Evolutionary conservation across 2,329 filamentous ascomycete genomes (phyloP).

Genomic region (Fusarium tricinctum): DNA sequence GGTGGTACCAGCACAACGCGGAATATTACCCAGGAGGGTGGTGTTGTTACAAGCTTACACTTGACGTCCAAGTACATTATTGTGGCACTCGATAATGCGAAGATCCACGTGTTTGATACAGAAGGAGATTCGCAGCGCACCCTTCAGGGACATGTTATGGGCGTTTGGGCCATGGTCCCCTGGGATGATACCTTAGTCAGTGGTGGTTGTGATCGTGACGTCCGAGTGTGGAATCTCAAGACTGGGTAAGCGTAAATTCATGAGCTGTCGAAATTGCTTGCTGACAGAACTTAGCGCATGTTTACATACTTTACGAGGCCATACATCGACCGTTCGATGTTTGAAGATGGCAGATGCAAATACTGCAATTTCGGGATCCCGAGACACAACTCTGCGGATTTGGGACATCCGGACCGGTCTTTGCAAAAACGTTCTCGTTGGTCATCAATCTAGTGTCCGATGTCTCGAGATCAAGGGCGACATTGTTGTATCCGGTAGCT

Average conservation of each 20-base stretch:
- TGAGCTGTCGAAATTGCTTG: background rate
- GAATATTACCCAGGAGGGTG: slow-evolving; percentile 95
- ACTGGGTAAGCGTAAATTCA: slow-evolving; percentile 76
- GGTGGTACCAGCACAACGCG: slow-evolving; percentile 86
- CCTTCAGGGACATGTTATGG: slow-evolving; percentile 96
- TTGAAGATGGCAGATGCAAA: slow-evolving; percentile 96
- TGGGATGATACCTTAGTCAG: slow-evolving; percentile 97
- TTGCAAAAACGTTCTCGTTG: slow-evolving; percentile 91
- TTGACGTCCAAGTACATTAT: slow-evolving; percentile 97
- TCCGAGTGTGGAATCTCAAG: slow-evolving; percentile 95
- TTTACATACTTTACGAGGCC: slow-evolving; percentile 87
- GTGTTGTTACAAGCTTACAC: slow-evolving; percentile 95
- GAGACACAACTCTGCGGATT: slow-evolving; percentile 93
- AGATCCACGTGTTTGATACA: slow-evolving; percentile 97
- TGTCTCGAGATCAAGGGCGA: slow-evolving; percentile 97
- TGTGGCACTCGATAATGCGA: slow-evolving; percentile 96
- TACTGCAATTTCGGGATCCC: slow-evolving; percentile 95
- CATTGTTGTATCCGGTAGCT: slow-evolving; percentile 96
- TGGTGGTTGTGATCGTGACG: slow-evolving; percentile 95
- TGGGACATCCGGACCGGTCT: slow-evolving; percentile 93
- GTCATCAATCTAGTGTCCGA: slow-evolving; percentile 94
- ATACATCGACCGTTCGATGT: slow-evolving; percentile 96
- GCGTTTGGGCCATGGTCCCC: slow-evolving; percentile 99
- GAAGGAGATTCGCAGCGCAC: slow-evolving; percentile 90
- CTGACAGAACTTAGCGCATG: slow-evolving; percentile 68